Conservation (phyloP, 306 rosid species). For the Prunus mume region DNA sequence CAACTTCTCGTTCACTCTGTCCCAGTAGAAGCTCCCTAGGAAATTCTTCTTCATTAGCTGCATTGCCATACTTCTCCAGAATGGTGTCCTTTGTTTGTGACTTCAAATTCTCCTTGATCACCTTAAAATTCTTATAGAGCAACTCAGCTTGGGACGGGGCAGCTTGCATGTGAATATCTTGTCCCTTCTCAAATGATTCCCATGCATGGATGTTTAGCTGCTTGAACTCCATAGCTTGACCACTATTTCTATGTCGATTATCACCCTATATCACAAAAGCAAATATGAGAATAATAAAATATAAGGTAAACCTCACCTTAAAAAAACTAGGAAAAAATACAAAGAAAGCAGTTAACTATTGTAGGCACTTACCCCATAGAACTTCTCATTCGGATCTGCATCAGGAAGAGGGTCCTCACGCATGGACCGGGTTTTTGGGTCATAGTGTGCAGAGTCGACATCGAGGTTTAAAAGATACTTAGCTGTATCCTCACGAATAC, state of each 20-base stretch:
- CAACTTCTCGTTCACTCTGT: constrained; percentile 68
- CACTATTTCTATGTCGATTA: constrained; percentile 56
- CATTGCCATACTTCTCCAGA: constrained; percentile 67
- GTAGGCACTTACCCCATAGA: constrained; percentile 23
- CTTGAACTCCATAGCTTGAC: constrained; percentile 70
- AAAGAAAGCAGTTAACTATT: too few relatives aligned
- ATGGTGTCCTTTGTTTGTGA: constrained; percentile 56
- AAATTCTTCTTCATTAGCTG: constrained; percentile 50
- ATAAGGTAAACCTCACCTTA: too few relatives aligned
- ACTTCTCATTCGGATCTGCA: constrained; percentile 68
- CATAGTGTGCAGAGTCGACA: constrained; percentile 60
- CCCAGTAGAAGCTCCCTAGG: constrained; percentile 71
- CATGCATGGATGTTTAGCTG: constrained; percentile 56
- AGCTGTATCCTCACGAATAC: constrained; percentile 65
- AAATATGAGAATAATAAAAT: too few relatives aligned
- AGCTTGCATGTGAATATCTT: constrained; percentile 73
- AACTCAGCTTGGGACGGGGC: constrained; percentile 81
- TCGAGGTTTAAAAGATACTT: constrained; percentile 65
- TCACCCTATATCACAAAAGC: constrained; percentile 29
- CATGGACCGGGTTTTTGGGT: constrained; percentile 70
- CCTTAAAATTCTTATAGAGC: constrained; percentile 58
- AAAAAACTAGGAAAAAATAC: too few relatives aligned
- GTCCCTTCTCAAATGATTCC: constrained; percentile 75
- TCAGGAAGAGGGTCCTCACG: constrained; percentile 72
- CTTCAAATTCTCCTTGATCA: constrained; percentile 59